Conservation (phyloP, 2,329 filamentous ascomycete species). For the Pestalotiopsis sp. region DNA sequence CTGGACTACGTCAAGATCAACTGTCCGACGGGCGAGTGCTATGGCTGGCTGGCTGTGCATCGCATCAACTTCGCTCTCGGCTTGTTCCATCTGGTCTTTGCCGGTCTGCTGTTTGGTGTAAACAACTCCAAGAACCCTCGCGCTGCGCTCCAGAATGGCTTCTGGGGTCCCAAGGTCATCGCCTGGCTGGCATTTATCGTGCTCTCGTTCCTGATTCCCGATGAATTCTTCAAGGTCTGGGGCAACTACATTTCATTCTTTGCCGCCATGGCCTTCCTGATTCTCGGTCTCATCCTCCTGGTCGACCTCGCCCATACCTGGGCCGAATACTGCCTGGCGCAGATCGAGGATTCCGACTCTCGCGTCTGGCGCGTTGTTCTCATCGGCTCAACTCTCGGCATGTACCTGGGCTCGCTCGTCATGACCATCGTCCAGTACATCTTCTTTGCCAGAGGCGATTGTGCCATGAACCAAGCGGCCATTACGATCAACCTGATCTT, state of each 20-base stretch:
- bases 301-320: constrained; percentile 96
- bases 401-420: constrained; percentile 88
- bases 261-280: constrained; percentile 89
- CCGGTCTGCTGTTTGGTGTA: constrained; percentile 83
- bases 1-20: constrained; percentile 96
- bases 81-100: constrained; percentile 88
- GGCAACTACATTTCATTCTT: constrained; percentile 91
- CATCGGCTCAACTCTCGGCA: constrained; percentile 88
- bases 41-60: constrained; percentile 95
- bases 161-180: constrained; percentile 95
- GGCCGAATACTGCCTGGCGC: constrained; percentile 93
- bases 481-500: constrained; percentile 93
- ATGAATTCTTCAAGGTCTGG: constrained; percentile 93
- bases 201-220: constrained; percentile 92
- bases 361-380: constrained; percentile 82
- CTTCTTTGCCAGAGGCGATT: constrained; percentile 83
- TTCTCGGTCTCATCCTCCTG: constrained; percentile 88
- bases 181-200: constrained; percentile 87
- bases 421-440: constrained; percentile 98
- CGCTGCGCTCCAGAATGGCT: constrained; percentile 93
- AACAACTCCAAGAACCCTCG: constrained; percentile 84
- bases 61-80: constrained; percentile 97
- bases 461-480: constrained; percentile 94
- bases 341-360: constrained; percentile 90
- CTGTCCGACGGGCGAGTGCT: constrained; percentile 87